Base-by-base conservation (phyloP, 2,329 filamentous ascomycete species). In the Colletotrichum sp. region DNA sequence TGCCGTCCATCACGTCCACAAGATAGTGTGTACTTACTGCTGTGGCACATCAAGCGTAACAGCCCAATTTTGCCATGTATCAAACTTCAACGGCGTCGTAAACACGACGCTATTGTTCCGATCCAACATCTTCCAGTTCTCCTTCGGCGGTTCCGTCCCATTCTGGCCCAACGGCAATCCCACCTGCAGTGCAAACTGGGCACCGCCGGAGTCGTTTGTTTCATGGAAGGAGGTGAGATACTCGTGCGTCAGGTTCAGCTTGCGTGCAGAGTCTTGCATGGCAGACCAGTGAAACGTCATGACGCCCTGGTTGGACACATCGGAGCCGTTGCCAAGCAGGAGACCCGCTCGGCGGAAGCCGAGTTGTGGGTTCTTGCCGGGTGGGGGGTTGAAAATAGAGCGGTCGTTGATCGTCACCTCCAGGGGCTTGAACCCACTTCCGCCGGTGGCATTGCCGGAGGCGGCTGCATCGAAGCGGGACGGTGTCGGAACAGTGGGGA, bases 201-300 rank as follows among this genome's bases (percentile, higher is more conserved):
- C 88, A 66, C 84, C 85, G 73, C 83, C 85, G 78, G 82, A 89
- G 75, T 86, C 83, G 61, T 77, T 80, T 76, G 81, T 84, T 79
- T 88, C 86, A 29, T 87, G 83, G 79, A 87, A 90, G 29, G 87
- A 83, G 57, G 90, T 85, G 78, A 90, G 84, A 81, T 92, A 92
- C 82, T 92, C 90, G 79, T 92, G 90, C 7, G 87, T 88, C 67
- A 88, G 81, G 82, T 92, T 92, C 68, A 92, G 81, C 11, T 87
- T 86, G 16, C 88, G 83, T 34, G 82, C 78, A 3, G 81, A 75
- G 77, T 92, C 90, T 77, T 89, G 88, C 80, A 85, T 85, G 34
- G 92, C 79, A 76, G 87, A 90, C 81, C 90, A 92, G 81, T 92
- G 91, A 65, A 92, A 84, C 3, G 90, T 91, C 82, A 91, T 91